Evolutionary conservation across 2,329 filamentous ascomycete species (phyloP), one percentile per base, ranked within the genome.

Genomic region (Cordyceps farinosa): DNA sequence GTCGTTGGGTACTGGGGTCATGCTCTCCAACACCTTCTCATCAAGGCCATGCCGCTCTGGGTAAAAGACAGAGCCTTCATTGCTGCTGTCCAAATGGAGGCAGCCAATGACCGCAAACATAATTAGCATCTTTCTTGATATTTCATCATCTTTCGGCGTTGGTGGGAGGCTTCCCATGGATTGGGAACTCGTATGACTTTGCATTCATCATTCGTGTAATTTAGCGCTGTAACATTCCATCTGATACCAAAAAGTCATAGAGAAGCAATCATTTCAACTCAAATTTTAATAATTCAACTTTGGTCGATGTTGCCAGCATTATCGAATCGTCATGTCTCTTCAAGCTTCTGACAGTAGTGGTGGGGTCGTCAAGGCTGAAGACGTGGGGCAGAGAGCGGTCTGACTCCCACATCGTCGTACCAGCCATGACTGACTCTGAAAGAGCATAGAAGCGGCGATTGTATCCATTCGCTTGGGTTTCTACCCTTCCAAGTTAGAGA

Each of bases 1-100:
- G 63, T 67, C 9, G 53, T 63, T 7, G 65, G 66, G 6, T 64
- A 67, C 55, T 67, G 67, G 67, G 58, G 60, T 3, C 66, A 68
- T 29, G 67, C 67, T 9, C 50, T 68, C 22, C 67, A 68, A 32
- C 47, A 65, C 5, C 32, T 61, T 7, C 36, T 48, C 38, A 44
- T 66, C 11, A 58, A 51, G 29, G 22, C 48, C 40, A 42, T 66
- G 63, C 65, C 65, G 15, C 34, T 53, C 27, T 66, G 59, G 59
- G 22, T 62, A 15, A 59, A 42, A 40, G 55, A 65, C 54, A 65
- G 60, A 50, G 52, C 60, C 1, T 62, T 62, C 42, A 62, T 62
- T 17, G 52, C 51, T 10, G 60, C 60, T 8, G n/a, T 62, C 3
- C 42, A 62, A 29, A 40, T 55, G 22, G 60, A 62, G 34, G 50